Evolutionary conservation across 495 filamentous ascomycete species (phyloP).

Genomic region (Schizothecium vesticola): DNA sequence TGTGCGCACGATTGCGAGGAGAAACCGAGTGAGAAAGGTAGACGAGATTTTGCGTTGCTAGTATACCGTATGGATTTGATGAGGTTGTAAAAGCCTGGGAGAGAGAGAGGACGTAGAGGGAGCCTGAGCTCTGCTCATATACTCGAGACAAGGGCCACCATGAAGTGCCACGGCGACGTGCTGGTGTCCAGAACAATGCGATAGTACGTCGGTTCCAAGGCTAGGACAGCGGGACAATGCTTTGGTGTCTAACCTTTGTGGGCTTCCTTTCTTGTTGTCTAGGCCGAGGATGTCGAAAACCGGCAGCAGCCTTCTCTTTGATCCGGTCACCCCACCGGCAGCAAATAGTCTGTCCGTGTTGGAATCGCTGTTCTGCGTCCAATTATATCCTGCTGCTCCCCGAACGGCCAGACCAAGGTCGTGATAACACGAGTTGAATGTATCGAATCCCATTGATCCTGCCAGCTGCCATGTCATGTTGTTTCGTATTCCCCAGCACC

Average conservation of each 20-base stretch:
- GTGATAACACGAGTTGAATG: neutral
- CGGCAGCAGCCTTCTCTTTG: neutral
- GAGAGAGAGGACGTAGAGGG: neutral
- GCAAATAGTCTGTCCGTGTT: neutral
- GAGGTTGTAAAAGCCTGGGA: neutral
- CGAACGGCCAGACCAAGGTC: neutral
- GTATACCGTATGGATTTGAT: neutral
- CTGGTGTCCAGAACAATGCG: neutral
- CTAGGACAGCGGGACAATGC: neutral
- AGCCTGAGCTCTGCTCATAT: neutral
- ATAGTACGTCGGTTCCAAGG: neutral
- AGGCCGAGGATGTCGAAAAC: neutral
- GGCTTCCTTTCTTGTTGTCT: neutral
- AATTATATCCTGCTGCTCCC: neutral
- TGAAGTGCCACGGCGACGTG: neutral
- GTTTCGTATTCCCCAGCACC: neutral
- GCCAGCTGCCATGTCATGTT: neutral
- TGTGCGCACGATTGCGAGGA: neutral
- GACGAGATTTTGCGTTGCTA: neutral
- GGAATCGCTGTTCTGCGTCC: neutral
- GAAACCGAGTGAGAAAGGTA: neutral
- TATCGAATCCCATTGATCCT: neutral
- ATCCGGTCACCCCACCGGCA: neutral
- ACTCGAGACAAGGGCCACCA: neutral
- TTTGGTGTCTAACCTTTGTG: neutral